A percentile compares a stretch with the other conserved stretches of the same genome.
These are phyloP conservation scores for Musa acuminata DNA, from an alignment of 176 grass and related monocot species.

Conservation along the genomic window DNA sequence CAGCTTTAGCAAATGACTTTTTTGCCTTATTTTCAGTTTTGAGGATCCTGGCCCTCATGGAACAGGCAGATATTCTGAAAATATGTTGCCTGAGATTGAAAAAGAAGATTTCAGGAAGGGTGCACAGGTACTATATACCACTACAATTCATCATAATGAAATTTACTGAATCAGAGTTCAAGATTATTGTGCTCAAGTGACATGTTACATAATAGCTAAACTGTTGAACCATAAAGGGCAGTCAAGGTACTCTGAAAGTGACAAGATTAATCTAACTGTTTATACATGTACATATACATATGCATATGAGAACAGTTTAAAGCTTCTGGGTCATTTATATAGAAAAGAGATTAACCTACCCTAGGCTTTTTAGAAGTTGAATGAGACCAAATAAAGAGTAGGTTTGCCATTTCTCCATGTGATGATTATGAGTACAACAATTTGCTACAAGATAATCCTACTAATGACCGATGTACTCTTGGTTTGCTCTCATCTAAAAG, in stretches of 20 bases:
- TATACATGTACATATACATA: background rate
- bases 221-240: background rate
- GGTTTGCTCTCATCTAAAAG: too few relatives aligned
- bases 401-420: background rate
- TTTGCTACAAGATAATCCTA: too few relatives aligned
- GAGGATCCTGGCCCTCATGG: conserved; percentile 95
- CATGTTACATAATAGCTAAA: too few relatives aligned
- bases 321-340: too few relatives aligned
- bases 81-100: conserved; percentile 80
- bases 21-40: conserved; percentile 48
- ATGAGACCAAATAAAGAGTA: background rate
- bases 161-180: background rate
- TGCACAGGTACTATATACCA: conserved; percentile 57
- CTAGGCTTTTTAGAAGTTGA: background rate
- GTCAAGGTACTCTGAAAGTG: background rate
- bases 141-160: conserved; percentile 20
- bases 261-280: background rate
- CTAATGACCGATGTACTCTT: too few relatives aligned
- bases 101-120: conserved; percentile 89
- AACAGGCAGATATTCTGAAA: conserved; percentile 68
- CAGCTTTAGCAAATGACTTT: background rate
- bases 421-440: background rate
- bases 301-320: too few relatives aligned
- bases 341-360: background rate
- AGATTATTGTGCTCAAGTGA: too few relatives aligned